Conservation (phyloP, 2,329 filamentous ascomycete genomes). For the Ceratocystis diversiconidia region DNA sequence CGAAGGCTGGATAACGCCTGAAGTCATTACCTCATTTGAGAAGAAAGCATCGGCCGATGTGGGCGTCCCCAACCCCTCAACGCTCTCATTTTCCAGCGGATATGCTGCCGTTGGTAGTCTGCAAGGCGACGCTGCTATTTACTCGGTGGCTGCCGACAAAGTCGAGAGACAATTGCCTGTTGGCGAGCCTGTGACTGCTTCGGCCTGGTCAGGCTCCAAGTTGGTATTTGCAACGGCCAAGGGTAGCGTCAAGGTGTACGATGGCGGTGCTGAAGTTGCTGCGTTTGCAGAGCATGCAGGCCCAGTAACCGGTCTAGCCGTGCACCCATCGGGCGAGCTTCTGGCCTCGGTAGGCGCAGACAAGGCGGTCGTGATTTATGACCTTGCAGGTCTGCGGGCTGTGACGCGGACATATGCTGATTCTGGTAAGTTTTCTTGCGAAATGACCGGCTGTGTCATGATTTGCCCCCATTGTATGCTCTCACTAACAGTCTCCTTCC, state of each 20-base stretch:
- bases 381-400: constrained; percentile 51
- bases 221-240: constrained; percentile 60
- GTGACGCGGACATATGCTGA: constrained; percentile 70
- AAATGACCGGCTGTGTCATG: background rate
- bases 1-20: constrained; percentile 66
- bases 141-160: constrained; percentile 54
- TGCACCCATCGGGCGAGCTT: constrained; percentile 73
- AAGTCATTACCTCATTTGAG: constrained; percentile 45
- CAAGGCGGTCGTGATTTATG: constrained; percentile 86
- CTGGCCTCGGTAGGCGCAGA: constrained; percentile 79
- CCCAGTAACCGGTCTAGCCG: constrained; percentile 57
- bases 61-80: constrained; percentile 35
- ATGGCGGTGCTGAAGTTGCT: constrained; percentile 53
- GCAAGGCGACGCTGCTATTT: constrained; percentile 62
- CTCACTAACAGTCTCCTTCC: background rate
- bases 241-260: constrained; percentile 67
- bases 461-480: background rate
- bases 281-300: constrained; percentile 73
- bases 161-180: constrained; percentile 53
- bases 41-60: constrained; percentile 33
- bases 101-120: constrained; percentile 60
- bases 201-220: constrained; percentile 50
- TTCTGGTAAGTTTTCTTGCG: constrained; percentile 45
- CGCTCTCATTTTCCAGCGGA: constrained; percentile 40
- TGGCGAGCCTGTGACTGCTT: constrained; percentile 52